Evolutionary conservation across 768 basidiomycete genomes (phyloP), one percentile per base, ranked within the genome.

Genomic region (Strobilomyces dryophilus): DNA sequence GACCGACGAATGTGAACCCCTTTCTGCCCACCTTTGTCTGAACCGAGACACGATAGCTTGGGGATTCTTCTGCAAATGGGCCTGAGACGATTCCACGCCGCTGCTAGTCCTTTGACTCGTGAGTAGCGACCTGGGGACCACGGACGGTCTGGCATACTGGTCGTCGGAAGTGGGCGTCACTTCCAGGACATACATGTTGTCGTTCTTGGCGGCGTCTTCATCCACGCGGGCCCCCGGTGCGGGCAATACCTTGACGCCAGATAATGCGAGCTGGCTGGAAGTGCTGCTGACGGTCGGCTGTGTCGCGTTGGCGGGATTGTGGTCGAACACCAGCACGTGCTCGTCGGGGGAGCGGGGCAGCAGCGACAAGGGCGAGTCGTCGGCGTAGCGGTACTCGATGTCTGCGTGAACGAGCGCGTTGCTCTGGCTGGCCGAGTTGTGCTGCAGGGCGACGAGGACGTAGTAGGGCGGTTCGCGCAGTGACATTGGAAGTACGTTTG

Each of bases 331-430:
- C 2, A 93, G 73, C 21, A 92, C 83, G 60, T 86, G 86, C 66
- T 90, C 88, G 47, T 80, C 75, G 11, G 78, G 72, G 37, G 75
- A 74, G 34, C 73, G 77, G 5, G 87, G 84, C 37, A 89, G 70
- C 12, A 92, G 69, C 11, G 80, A 69, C n/a, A 81, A 68, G 4
- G 88, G 84, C 0, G 84, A 77, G 63, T 93, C 91, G 60, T 93
- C 89, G 18, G 81, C 79, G 63, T 89, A 92, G 61, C 89, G 86
- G 65, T 92, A 92, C 60, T 92, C 85, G 17, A 93, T 83, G 40
- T 74, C 71, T 5, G 88, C 87, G 62, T 92, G 90, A 11, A 77
- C 71, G 44, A 74, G 61, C 31, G 54, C 57, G 2, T 56, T 72
- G 27, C 74, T 75, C 11, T 72, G 70, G 3, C 76, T 65, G 20